A percentile compares a stretch with the other conserved stretches of the same genome.
These are phyloP conservation scores for Heliamphora pulchella DNA, from an alignment of 179 eudicot species.

Conservation along the genomic window DNA sequence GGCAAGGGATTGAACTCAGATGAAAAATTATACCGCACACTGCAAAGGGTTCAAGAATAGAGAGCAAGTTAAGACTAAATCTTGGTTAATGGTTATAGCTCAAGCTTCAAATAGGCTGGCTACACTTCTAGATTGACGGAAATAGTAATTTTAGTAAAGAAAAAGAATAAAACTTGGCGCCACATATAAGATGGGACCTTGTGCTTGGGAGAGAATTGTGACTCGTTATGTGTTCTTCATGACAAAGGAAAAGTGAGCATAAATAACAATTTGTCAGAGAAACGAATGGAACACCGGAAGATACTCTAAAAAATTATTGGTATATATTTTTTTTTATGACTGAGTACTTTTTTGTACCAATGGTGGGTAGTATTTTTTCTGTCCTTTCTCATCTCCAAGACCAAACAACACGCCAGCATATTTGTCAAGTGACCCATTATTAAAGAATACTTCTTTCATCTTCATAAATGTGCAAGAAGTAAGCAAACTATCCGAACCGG, in stretches of 20 bases:
- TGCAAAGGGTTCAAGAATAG: neutral
- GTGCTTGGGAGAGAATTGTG: too few species aligned
- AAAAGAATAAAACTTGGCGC: too few species aligned
- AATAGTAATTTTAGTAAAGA: neutral
- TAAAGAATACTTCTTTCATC: slow-evolving; percentile 24
- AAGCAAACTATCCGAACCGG: slow-evolving; percentile 35
- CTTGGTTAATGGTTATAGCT: neutral
- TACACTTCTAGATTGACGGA: neutral
- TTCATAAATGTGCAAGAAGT: slow-evolving; percentile 22
- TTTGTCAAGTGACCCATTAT: slow-evolving; percentile 18
- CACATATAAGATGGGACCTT: too few species aligned
- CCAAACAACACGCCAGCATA: slow-evolving; percentile 32
- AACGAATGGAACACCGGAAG: neutral
- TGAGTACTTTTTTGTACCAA: neutral
- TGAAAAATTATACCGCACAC: neutral
- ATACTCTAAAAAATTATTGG: neutral
- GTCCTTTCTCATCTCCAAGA: slow-evolving; percentile 18
- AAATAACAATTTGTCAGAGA: neutral
- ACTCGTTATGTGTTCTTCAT: too few species aligned
- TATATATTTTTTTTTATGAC: neutral
- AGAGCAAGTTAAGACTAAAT: neutral
- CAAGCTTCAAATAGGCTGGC: neutral
- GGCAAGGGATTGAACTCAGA: neutral
- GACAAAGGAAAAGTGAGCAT: neutral
- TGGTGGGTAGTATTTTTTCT: neutral